Conservation (phyloP, 345 rosid species). For the Conringia planisiliqua region DNA sequence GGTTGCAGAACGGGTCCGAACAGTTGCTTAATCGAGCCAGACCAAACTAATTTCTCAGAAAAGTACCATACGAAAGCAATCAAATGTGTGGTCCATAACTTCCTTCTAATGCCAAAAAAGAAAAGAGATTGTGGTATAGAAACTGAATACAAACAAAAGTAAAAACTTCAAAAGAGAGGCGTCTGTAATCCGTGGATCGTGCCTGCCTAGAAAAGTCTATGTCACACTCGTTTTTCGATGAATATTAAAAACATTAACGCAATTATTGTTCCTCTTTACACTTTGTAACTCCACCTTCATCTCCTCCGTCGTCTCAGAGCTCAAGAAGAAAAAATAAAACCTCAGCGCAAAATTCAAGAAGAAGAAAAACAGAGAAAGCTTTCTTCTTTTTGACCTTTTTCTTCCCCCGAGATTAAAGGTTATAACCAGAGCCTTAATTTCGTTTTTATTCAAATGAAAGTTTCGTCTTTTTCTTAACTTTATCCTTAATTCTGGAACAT, state of each 20-base stretch:
- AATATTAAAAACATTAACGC: slow-evolving; percentile 6
- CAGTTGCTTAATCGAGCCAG: not conserved
- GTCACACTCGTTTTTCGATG: slow-evolving; percentile 13
- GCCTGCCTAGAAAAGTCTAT: slow-evolving; percentile 36
- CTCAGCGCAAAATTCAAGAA: slow-evolving; percentile 29
- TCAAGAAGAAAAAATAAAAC: slow-evolving; percentile 11
- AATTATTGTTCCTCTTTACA: slow-evolving; percentile 22
- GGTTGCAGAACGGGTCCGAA: not conserved
- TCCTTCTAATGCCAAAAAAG: not conserved
- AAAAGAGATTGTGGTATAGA: not conserved
- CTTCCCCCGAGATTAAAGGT: slow-evolving; percentile 9
- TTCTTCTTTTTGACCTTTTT: slow-evolving; percentile 26
- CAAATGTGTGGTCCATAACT: slow-evolving; percentile 9
- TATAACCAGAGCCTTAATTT: not conserved
- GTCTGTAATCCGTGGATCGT: slow-evolving; percentile 33
- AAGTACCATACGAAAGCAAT: not conserved
- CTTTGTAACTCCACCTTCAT: slow-evolving; percentile 12
- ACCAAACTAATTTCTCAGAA: not conserved
- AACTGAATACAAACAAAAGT: slow-evolving; percentile 23
- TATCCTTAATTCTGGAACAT: slow-evolving; percentile 11
- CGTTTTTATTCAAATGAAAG: not conserved
- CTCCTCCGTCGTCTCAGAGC: slow-evolving; percentile 21
- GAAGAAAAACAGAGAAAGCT: slow-evolving; percentile 22
- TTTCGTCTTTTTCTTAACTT: not conserved
- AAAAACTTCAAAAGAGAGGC: slow-evolving; percentile 20